Percentiles rank a stretch among this genome's conserved stretches.
Evolutionary conservation across 163 green algal genomes (phyloP).

Genomic region (Scenedesmus sp.): DNA sequence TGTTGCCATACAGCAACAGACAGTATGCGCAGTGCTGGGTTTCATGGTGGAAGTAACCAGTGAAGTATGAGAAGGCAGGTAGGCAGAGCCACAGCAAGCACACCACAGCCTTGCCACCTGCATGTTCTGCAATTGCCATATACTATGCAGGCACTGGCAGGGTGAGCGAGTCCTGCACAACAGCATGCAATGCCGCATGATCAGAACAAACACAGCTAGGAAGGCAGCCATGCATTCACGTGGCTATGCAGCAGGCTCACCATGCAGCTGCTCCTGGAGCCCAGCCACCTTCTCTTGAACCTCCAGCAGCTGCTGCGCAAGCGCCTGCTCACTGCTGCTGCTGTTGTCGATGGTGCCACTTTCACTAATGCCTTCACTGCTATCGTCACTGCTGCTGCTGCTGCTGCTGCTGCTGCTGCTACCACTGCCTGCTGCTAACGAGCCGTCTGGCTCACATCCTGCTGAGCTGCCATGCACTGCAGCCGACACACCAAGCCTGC

Average conservation of each 20-base stretch:
- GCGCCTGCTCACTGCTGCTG: not conserved
- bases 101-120: no score
- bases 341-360: not conserved
- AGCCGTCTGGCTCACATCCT: not conserved
- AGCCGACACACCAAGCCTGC: not conserved
- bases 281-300: not conserved
- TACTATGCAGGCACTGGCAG: no score
- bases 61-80: no score
- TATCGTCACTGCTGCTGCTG: not conserved
- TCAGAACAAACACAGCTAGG: not conserved
- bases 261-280: conserved; percentile 31
- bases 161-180: no score
- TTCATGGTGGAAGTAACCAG: no score
- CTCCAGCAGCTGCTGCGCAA: conserved; percentile 18
- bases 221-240: not conserved
- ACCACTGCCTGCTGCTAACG: not conserved
- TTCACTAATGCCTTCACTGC: not conserved
- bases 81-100: no score
- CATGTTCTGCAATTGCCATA: no score
- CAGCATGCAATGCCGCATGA: not conserved
- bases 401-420: not conserved
- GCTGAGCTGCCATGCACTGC: not conserved
- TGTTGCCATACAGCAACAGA: not conserved
- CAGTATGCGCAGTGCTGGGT: no score
- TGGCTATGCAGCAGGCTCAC: not conserved